Percentiles rank a stretch among this genome's conserved stretches.
phyloP scores from a whole-genome alignment of 169 alveolate genomes.

The Besnoitia besnoiti region DNA sequence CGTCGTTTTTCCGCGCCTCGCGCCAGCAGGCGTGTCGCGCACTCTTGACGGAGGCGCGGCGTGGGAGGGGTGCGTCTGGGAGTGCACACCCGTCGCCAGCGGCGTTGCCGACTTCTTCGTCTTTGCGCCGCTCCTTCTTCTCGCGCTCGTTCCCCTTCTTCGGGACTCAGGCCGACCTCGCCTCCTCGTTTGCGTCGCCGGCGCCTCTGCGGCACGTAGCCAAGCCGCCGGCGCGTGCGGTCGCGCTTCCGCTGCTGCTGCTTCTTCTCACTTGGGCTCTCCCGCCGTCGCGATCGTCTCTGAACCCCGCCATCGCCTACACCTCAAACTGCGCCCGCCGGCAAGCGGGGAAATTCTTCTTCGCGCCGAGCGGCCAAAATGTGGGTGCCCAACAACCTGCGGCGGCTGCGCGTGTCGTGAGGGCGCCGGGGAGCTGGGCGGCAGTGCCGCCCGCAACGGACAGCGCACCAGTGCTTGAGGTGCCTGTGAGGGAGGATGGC shows the following conservation, averaged over 20 bases:
- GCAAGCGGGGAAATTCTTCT: neutral
- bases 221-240: neutral
- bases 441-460: neutral
- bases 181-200: neutral
- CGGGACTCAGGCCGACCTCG: neutral
- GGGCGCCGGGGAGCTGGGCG: neutral
- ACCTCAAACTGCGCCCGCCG: neutral
- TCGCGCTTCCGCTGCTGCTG: neutral
- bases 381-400: neutral
- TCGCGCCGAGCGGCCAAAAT: neutral
- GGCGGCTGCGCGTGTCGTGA: neutral
- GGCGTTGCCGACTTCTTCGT: neutral
- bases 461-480: too few relatives aligned
- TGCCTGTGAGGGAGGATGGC: neutral
- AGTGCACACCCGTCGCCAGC: neutral
- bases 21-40: neutral
- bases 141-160: neutral
- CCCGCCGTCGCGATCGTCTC: neutral
- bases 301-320: conserved; percentile 30
- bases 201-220: neutral
- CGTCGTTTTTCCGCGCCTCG: neutral
- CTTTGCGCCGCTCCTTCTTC: conserved; percentile 19
- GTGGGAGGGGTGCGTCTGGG: neutral
- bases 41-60: neutral
- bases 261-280: neutral